Conservation (phyloP, 2,329 filamentous ascomycete species). For the Fusarium miscanthi region DNA sequence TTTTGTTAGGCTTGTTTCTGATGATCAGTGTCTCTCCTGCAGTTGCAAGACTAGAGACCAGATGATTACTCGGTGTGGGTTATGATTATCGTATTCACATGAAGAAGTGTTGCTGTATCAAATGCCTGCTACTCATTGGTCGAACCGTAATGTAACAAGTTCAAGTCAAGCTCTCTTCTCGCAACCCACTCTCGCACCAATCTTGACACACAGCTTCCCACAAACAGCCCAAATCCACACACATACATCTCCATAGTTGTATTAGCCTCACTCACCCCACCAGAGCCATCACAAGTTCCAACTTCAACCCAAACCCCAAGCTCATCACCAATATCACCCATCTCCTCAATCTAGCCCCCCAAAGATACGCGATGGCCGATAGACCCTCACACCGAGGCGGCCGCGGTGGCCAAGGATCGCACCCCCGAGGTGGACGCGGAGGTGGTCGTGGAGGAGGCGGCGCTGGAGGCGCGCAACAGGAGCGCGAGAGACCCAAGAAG, state of each 20-base stretch:
- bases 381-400: slow-evolving; percentile 60
- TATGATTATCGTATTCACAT: slow-evolving; percentile 10
- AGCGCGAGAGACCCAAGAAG: slow-evolving; percentile 88
- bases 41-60: background rate
- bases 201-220: background rate
- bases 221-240: background rate
- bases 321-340: slow-evolving; percentile 27
- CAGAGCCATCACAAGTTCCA: slow-evolving; percentile 38
- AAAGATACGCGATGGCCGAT: slow-evolving; percentile 59
- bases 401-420: slow-evolving; percentile 56
- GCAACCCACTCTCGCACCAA: background rate
- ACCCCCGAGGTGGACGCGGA: slow-evolving; percentile 57
- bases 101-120: background rate
- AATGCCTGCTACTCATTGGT: slow-evolving; percentile 15
- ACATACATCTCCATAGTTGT: background rate
- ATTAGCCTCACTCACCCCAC: slow-evolving; percentile 33
- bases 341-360: slow-evolving; percentile 5
- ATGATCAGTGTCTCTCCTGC: background rate
- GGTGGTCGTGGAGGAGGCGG: slow-evolving; percentile 60
- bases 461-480: slow-evolving; percentile 55
- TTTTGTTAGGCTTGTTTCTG: background rate
- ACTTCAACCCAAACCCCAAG: slow-evolving; percentile 29
- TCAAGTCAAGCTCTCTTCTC: slow-evolving; percentile 6
- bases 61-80: background rate
- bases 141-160: slow-evolving; percentile 5